Base-by-base conservation (phyloP, 108 stramenopile species). In the Nitzschia sp. region DNA sequence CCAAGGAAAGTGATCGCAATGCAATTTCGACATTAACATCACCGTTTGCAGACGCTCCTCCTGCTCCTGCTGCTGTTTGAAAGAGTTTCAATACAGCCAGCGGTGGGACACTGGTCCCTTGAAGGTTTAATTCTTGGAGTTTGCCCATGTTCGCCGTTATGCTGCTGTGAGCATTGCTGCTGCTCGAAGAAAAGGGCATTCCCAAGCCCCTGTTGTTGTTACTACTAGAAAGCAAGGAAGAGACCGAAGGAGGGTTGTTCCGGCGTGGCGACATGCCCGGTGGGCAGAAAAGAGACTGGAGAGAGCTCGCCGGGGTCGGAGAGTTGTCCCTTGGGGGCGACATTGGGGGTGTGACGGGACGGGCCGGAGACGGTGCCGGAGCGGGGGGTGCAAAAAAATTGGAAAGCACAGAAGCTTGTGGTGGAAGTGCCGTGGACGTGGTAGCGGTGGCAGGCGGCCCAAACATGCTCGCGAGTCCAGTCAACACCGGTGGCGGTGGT, bases 211-310 rank as follows among this genome's bases (percentile, higher is more conserved):
- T 17, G 60, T n/a, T n/a, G n/a, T n/a, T n/a, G n/a, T n/a, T n/a
- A n/a, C 23, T 23, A 36, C 19, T 62, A 13, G 56, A 41, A 22
- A 22, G 15, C 25, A 15, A 16, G 36, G 41, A 44, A 15, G 60
- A 21, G 36, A 25, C 60, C 28, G 60, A 19, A 3, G 63, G 29
- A 28, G 66, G 23, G 31, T 25, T 16, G 21, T 44, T 25, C 15
- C 66, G 32, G 53, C 22, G 47, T 36, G 70, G 70, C 1, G 70
- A 61, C 2, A 15, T 53, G 9, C 70, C 70, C 3, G 73, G 73
- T 5, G 73, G 73, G 27, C 56, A 64, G 63, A 74, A 74, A 0
- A 74, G 54, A 30, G 62, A 45, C 19, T 56, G 61, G 1, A 63
- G 33, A 8, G 46, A 34, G 23, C 29, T 32, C 16, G 44, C 19